phyloP scores from a whole-genome alignment of 805 yeast genomes.

The Hanseniaspora mollemarum region DNA sequence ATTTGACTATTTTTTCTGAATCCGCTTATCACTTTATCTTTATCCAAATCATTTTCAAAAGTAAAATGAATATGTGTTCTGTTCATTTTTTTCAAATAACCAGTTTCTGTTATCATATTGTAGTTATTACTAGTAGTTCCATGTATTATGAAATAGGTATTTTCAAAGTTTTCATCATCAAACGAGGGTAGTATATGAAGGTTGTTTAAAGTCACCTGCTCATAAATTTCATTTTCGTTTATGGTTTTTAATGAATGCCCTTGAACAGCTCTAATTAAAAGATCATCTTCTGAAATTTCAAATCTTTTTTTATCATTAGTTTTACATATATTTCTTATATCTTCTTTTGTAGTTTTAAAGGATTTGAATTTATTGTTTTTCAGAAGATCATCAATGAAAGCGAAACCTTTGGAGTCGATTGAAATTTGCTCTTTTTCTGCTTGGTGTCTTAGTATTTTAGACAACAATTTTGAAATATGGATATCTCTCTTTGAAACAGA shows the following conservation, averaged over 20 bases:
- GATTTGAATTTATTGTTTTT: constrained; percentile 48
- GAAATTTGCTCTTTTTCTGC: constrained; percentile 56
- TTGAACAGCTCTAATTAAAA: constrained; percentile 72
- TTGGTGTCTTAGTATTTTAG: constrained; percentile 76
- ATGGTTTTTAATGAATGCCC: constrained; percentile 64
- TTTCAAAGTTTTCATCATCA: constrained; percentile 31
- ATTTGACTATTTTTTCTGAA: constrained; percentile 48
- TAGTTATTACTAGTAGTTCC: constrained; percentile 56
- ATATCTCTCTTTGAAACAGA: constrained; percentile 34
- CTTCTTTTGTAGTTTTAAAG: constrained; percentile 43
- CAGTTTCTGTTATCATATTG: constrained; percentile 36
- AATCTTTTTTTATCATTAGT: constrained; percentile 64
- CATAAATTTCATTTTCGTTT: constrained; percentile 35
- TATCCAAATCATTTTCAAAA: constrained; percentile 30
- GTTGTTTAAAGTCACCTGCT: constrained; percentile 25
- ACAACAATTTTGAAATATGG: constrained; percentile 58
- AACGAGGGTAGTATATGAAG: neutral
- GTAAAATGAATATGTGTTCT: constrained; percentile 86
- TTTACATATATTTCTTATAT: constrained; percentile 49
- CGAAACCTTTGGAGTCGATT: constrained; percentile 60
- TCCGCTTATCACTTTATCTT: constrained; percentile 53
- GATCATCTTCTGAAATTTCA: constrained; percentile 32
- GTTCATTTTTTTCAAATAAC: constrained; percentile 56
- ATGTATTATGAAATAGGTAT: constrained; percentile 44
- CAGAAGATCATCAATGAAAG: constrained; percentile 43